Percentiles rank a stretch among this genome's conserved stretches.
Conservation (phyloP, 1,284 basidiomycete genomes). For the Moesziomyces sp. region DNA sequence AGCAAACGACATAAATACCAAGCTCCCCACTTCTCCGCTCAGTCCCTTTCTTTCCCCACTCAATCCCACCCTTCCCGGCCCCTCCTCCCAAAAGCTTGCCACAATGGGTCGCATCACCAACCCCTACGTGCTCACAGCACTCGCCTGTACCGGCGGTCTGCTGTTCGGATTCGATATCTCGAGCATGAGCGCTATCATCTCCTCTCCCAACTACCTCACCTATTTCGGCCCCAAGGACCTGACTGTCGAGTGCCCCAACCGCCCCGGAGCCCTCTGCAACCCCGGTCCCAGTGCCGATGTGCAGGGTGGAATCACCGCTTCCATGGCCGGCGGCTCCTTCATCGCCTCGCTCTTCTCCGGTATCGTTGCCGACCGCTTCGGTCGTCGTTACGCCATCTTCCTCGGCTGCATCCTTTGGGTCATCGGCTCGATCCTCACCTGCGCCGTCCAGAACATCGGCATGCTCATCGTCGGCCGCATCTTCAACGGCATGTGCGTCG, state of each 20-base stretch:
- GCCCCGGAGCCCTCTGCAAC: constrained; percentile 28
- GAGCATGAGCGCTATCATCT: constrained; percentile 34
- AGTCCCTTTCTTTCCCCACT: not conserved
- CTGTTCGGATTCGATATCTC: constrained; percentile 49
- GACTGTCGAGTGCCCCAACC: constrained; percentile 16
- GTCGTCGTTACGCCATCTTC: constrained; percentile 42
- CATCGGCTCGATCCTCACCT: constrained; percentile 43
- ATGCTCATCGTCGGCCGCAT: constrained; percentile 51
- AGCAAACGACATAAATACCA: constrained; percentile 10
- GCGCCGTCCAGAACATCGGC: constrained; percentile 38
- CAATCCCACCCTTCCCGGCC: not conserved
- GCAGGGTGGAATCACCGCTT: constrained; percentile 49
- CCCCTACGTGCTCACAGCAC: constrained; percentile 38
- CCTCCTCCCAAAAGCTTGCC: not conserved
- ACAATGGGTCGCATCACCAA: constrained; percentile 43
- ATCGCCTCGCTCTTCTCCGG: constrained; percentile 47
- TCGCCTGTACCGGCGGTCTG: constrained; percentile 44
- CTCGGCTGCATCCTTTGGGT: constrained; percentile 34
- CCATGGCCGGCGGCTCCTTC: constrained; percentile 51
- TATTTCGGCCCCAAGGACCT: constrained; percentile 19
- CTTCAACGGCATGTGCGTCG: constrained; percentile 41
- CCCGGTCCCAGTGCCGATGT: constrained; percentile 21
- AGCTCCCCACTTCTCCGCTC: not conserved
- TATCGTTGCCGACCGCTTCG: constrained; percentile 38
- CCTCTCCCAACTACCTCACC: constrained; percentile 33